Evolutionary conservation across 192 early-diverging fungal species (phyloP).

Genomic region (Diversispora epigaea): DNA sequence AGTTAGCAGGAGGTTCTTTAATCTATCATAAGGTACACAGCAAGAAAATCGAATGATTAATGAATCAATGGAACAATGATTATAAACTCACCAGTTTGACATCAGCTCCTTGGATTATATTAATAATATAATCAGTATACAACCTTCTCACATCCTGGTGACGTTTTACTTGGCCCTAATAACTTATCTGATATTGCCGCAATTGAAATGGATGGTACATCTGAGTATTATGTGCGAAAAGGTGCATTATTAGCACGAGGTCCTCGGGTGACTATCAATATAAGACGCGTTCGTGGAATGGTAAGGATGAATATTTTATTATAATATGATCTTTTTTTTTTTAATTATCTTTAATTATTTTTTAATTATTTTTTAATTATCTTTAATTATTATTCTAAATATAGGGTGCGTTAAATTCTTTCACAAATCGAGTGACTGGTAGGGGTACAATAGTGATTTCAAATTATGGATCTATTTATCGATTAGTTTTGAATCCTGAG

Average conservation of each 20-base stretch:
- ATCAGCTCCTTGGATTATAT: neutral
- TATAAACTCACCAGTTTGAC: neutral
- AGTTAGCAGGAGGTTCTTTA: slow-evolving; percentile 37
- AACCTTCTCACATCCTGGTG: slow-evolving; percentile 56
- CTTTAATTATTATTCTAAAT: neutral
- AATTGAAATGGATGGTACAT: slow-evolving; percentile 54
- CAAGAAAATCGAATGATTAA: neutral
- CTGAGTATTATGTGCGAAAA: slow-evolving; percentile 63
- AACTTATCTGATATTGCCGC: slow-evolving; percentile 63
- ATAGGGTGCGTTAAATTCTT: slow-evolving; percentile 55
- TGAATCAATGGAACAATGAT: neutral
- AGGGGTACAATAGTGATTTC: slow-evolving; percentile 68
- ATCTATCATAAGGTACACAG: slow-evolving; percentile 45
- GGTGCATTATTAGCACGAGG: slow-evolving; percentile 62
- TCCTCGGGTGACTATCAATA: slow-evolving; percentile 52
- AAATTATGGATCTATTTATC: slow-evolving; percentile 64
- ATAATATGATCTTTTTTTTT: neutral
- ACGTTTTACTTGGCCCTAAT: slow-evolving; percentile 65
- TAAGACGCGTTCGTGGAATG: slow-evolving; percentile 43
- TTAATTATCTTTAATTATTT: no score
- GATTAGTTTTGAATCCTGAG: slow-evolving; percentile 61
- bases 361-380: neutral
- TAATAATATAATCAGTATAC: slow-evolving; percentile 46
- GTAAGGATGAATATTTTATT: slow-evolving; percentile 29
- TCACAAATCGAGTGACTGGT: slow-evolving; percentile 64